Base-by-base conservation (phyloP, 352 stramenopile genomes). In the Phytophthora pinifolia region DNA sequence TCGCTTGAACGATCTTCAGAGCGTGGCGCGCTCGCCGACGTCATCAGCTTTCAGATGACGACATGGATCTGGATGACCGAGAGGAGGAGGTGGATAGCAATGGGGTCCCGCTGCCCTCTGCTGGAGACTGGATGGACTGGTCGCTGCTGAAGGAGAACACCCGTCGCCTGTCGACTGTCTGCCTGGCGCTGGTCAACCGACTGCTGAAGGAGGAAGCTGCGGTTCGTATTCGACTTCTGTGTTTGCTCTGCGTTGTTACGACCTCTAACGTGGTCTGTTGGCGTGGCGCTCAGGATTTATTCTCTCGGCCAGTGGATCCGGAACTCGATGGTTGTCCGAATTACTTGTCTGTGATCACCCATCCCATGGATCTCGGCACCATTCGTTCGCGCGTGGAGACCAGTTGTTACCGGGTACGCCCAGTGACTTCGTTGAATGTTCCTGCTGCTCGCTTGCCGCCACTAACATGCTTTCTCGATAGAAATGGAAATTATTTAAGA, bases 331-430 rank as follows among this genome's bases (percentile, higher is more conserved):
- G 83, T 27, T 94, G 86, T 67, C 83, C 83, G 8, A 83, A 93
- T 54, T 96, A 96, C 48, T 71, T 93, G 37, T 75, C 70, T 9
- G 71, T 94, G 27, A 88, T 96, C 53, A 60, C 85, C 44, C 66
- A 91, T 6, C 87, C 87, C 1, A 96, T 96, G 57, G 87, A 96
- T 58, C 67, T 96, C 10, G 83, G 82, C 10, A 96, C 87, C 3
- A 90, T 96, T 48, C 77, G 72, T 20, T 74, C 68, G 14, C 83
- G 83, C 15, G 47, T 86, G 1, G 64, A 79, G 25, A 53, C 50
- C 35, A 76, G 66, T 22, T 83, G 79, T 60, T 96, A 96, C 59
- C 69, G 59, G 65, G 86, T 94, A 70, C 33, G 65, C 22, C 2
- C 4, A 39, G 4, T 9, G n/a, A 7, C 8, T 38, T 6, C 27